Evolutionary conservation across 352 stramenopile genomes (phyloP).

Genomic region (Phytopythium kandeliae): DNA sequence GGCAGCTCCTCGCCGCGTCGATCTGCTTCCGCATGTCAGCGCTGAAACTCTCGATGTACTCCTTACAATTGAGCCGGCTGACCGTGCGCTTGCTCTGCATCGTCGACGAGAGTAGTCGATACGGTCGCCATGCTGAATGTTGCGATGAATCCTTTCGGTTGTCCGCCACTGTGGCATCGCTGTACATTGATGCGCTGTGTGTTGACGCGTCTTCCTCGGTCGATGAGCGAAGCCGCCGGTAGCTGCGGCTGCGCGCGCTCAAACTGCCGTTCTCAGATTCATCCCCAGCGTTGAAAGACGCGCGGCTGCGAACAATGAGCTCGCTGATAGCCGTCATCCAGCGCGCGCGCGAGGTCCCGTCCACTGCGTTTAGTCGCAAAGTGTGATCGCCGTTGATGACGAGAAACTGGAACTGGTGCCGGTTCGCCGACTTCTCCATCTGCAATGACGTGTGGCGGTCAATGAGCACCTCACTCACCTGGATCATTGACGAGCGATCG

Average conservation of each 20-base stretch:
- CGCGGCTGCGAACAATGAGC: slow-evolving; percentile 72
- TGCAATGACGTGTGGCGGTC: slow-evolving; percentile 70
- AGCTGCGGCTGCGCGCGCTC: slow-evolving; percentile 36
- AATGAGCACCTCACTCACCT: slow-evolving; percentile 63
- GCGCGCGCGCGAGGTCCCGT: slow-evolving; percentile 36
- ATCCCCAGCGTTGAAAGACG: slow-evolving; percentile 69
- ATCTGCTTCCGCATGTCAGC: slow-evolving; percentile 35
- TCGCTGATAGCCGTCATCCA: slow-evolving; percentile 79
- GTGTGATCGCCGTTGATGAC: slow-evolving; percentile 67
- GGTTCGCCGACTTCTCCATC: slow-evolving; percentile 53
- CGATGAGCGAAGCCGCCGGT: slow-evolving; percentile 50
- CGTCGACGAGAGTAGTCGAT: slow-evolving; percentile 71
- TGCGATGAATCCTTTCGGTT: slow-evolving; percentile 3
- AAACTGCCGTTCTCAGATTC: slow-evolving; percentile 47
- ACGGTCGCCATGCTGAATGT: slow-evolving; percentile 50
- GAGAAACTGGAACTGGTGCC: slow-evolving; percentile 77
- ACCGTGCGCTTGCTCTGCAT: slow-evolving; percentile 55
- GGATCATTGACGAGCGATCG: slow-evolving; percentile 65
- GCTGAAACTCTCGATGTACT: slow-evolving; percentile 53
- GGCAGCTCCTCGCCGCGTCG: slow-evolving; percentile 30
- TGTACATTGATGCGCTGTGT: slow-evolving; percentile 22
- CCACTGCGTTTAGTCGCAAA: slow-evolving; percentile 67
- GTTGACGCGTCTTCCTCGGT: slow-evolving; percentile 46
- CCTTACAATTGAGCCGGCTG: slow-evolving; percentile 28
- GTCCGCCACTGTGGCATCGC: slow-evolving; percentile 12